These are phyloP conservation scores for Hymenoscyphus fraxineus DNA, from an alignment of 2,329 filamentous ascomycete genomes.

Conservation along the genomic window DNA sequence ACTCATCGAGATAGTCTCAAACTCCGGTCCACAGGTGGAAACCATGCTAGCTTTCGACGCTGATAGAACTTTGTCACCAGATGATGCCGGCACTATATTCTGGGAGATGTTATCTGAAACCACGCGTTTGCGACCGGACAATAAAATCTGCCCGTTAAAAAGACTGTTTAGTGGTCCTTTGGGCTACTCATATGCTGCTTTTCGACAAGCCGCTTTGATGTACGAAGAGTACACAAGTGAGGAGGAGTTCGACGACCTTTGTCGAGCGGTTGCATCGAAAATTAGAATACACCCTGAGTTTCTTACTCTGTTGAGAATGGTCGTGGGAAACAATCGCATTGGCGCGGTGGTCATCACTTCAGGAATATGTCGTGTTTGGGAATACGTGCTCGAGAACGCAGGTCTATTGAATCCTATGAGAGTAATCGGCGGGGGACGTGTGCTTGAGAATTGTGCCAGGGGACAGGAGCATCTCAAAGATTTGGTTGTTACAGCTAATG, in stretches of 20 bases:
- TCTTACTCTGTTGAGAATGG: neutral
- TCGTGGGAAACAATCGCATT: neutral
- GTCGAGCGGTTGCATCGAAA: neutral
- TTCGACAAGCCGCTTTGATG: conserved; percentile 50
- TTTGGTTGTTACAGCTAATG: conserved; percentile 46
- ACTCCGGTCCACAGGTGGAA: conserved; percentile 28
- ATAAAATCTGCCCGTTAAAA: conserved; percentile 36
- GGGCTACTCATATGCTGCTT: conserved; percentile 51
- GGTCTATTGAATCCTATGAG: neutral
- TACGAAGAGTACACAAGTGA: conserved; percentile 43
- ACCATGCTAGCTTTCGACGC: conserved; percentile 55
- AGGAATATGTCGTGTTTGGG: neutral
- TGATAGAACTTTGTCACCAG: conserved; percentile 50
- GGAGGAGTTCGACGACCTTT: neutral
- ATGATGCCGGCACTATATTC: conserved; percentile 50
- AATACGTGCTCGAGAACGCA: neutral
- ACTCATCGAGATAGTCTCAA: conserved; percentile 18
- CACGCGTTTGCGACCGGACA: neutral
- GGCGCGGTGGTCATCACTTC: neutral
- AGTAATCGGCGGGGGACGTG: neutral
- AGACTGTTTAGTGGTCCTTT: conserved; percentile 45
- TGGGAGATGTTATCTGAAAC: conserved; percentile 38
- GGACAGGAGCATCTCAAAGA: conserved; percentile 31
- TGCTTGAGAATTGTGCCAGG: conserved; percentile 38
- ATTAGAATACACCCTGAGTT: neutral